These are phyloP conservation scores for Trypanosoma rangeli DNA, from an alignment of 208 protist genomes.

Conservation along the genomic window DNA sequence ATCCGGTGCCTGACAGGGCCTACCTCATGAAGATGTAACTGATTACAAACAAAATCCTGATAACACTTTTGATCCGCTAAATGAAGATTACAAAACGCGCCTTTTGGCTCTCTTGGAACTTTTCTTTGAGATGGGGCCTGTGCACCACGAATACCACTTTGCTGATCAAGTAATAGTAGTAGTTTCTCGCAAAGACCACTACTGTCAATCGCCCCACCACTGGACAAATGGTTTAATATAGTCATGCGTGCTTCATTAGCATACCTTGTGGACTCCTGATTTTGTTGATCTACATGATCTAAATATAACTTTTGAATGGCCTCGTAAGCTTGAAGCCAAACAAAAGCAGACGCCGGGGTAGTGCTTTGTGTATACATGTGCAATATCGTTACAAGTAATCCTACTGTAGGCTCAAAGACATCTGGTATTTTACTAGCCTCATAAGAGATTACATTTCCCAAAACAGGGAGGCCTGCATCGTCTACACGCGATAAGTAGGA, in stretches of 20 bases:
- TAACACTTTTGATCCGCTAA: slow-evolving; percentile 87
- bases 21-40: slow-evolving; percentile 81
- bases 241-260: slow-evolving; percentile 54
- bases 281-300: slow-evolving; percentile 53
- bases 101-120: slow-evolving; percentile 77
- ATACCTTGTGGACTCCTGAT: slow-evolving; percentile 41
- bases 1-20: slow-evolving; percentile 77
- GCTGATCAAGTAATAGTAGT: slow-evolving; percentile 66
- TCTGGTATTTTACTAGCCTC: slow-evolving; percentile 66
- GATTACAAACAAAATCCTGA: slow-evolving; percentile 88
- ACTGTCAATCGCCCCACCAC: slow-evolving; percentile 32
- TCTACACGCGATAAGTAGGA: slow-evolving; percentile 80
- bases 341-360: slow-evolving; percentile 27
- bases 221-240: slow-evolving; percentile 39
- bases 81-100: slow-evolving; percentile 88
- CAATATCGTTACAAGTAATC: slow-evolving; percentile 78
- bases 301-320: slow-evolving; percentile 77
- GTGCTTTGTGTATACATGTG: slow-evolving; percentile 67
- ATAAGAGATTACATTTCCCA: slow-evolving; percentile 85
- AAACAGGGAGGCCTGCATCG: slow-evolving; percentile 60
- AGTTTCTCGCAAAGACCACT: slow-evolving; percentile 51
- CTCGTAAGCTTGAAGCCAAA: slow-evolving; percentile 78
- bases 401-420: slow-evolving; percentile 82
- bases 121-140: slow-evolving; percentile 85
- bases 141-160: slow-evolving; percentile 73